phyloP scores from a whole-genome alignment of 257 asterid species.

The Solanum appendiculatum region DNA sequence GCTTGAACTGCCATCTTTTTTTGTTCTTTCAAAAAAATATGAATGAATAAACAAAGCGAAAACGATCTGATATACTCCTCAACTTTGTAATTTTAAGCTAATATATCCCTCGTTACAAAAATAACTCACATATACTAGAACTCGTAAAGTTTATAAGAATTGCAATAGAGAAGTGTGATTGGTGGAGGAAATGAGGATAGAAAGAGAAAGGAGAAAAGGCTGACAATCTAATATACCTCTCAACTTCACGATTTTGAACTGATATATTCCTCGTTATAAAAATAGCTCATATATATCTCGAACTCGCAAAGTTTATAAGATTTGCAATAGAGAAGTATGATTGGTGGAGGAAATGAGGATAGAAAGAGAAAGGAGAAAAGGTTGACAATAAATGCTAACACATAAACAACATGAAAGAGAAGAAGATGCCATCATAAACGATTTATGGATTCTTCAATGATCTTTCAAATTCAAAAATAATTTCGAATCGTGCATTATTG shows the following conservation, averaged over 20 bases:
- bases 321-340: neutral
- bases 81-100: neutral
- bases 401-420: conserved; percentile 15
- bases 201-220: no score
- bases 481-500: neutral
- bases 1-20: conserved; percentile 41
- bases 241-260: no score
- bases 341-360: neutral
- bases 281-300: neutral
- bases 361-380: neutral
- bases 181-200: neutral
- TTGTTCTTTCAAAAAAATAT: neutral
- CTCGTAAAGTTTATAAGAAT: neutral
- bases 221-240: no score
- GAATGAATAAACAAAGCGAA: neutral
- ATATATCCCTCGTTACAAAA: neutral
- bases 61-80: neutral
- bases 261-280: no score
- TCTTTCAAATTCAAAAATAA: neutral
- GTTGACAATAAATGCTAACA: conserved; percentile 15
- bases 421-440: conserved; percentile 3
- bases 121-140: neutral
- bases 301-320: neutral
- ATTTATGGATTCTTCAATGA: conserved; percentile 15
- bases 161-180: neutral